Conservation (phyloP, 768 basidiomycete species). For the Steccherinum ochraceum region DNA sequence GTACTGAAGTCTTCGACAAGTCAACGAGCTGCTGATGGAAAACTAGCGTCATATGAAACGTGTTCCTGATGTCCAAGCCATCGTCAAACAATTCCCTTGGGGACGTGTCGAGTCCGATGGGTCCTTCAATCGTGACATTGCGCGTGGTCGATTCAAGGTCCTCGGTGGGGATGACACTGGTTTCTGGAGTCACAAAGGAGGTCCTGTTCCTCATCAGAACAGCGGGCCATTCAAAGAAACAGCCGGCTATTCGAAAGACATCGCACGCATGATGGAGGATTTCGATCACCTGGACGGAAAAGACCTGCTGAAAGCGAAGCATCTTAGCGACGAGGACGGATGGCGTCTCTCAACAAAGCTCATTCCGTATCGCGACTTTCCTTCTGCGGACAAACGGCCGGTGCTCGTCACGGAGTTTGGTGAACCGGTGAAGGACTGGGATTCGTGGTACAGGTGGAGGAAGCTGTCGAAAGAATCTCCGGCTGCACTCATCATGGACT, state of each 20-base stretch:
- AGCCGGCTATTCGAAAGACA: no score
- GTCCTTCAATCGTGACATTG: not conserved
- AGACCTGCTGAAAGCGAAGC: constrained; percentile 2
- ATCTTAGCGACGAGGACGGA: constrained; percentile 5
- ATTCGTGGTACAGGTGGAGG: constrained; percentile 40
- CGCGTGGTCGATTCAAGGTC: constrained; percentile 4
- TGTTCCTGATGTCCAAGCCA: not conserved
- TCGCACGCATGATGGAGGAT: no score
- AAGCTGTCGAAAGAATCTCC: constrained; percentile 35
- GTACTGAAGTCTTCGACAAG: not conserved
- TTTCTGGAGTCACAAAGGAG: constrained; percentile 6
- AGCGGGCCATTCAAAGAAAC: no score
- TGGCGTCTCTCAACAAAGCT: constrained; percentile 5
- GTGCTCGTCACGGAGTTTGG: constrained; percentile 5
- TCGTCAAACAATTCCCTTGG: constrained; percentile 3
- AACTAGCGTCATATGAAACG: constrained; percentile 3
- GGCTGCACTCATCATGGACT: constrained; percentile 38
- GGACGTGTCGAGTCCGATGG: constrained; percentile 4
- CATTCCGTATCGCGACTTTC: constrained; percentile 6
- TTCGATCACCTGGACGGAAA: constrained; percentile 8
- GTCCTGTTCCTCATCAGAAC: constrained; percentile 1
- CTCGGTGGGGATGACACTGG: not conserved
- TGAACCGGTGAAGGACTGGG: constrained; percentile 27
- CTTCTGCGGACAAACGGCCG: not conserved
- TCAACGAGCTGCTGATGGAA: not conserved